Base-by-base conservation (phyloP, 2,329 filamentous ascomycete species). In the Aspergillus glaucus region DNA sequence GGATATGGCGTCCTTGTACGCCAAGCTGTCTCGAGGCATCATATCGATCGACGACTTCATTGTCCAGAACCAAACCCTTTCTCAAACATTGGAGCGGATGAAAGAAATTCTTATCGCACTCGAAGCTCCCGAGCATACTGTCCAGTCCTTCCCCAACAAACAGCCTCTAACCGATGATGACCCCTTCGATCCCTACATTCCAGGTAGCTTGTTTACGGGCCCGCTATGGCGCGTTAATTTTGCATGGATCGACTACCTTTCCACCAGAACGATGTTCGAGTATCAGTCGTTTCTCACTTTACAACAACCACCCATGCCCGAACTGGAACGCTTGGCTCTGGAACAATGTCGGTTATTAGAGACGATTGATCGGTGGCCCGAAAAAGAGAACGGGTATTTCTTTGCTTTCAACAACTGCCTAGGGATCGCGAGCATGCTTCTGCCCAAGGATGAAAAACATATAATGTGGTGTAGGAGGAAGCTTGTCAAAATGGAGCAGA, bases 1-100 rank as follows among this genome's bases (percentile, higher is more conserved):
- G 63, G 88, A 95, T 50, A 86, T 94, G 72, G 84, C 88, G 1
- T 77, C 86, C 10, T 75, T 96, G 2, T 89, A 91, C 63, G 84
- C 87, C 0, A 80, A 79, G 54, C 80, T 83, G 40, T 80, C 78
- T 24, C 81, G 81, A 52, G 79, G 81, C 10, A 77, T 84, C 51
- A 79, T 94, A 43, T 73, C 75, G 0, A 74, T 79, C 3, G 79
- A 86, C 30, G 78, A 82, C 8, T 95, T 92, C 60, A 67, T 75
- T 22, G 62, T 63, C 2, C 82, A 90, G 58, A 83, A 88, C 56
- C 66, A 75, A 19, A 63, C 70, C 12, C 74, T 86, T 46, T 75
- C 70, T 2, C 66, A 69, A 28, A 71, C 57, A 44, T 55, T 73
- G 50, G 68, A 67, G 41, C 61, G 62, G 42, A 63, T 78, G 49